Conservation (phyloP, 1,284 basidiomycete genomes). For the Ganoderma lucidum region DNA sequence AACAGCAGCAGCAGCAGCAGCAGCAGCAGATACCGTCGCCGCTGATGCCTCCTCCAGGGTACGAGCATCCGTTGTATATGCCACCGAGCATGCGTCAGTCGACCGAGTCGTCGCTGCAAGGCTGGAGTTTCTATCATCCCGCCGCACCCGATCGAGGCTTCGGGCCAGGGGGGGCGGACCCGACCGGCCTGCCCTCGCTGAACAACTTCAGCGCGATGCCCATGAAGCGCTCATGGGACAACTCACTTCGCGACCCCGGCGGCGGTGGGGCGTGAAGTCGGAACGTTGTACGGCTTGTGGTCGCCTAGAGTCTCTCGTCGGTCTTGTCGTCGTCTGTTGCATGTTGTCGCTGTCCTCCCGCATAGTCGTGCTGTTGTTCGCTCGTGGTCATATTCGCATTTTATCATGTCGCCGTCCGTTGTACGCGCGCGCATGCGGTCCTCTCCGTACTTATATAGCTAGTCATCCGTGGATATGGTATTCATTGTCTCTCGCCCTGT, state of each 20-base stretch:
- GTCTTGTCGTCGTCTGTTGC: background rate
- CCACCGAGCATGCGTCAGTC: constrained; percentile 22
- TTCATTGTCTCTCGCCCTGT: background rate
- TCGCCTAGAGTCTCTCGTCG: background rate
- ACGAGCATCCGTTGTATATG: constrained; percentile 5
- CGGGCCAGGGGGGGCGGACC: background rate
- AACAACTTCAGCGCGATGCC: constrained; percentile 16
- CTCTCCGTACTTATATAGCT: background rate
- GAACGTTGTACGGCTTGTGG: background rate
- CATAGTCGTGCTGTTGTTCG: constrained; percentile 13
- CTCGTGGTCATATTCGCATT: background rate
- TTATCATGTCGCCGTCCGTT: background rate
- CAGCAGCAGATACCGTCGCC: constrained; percentile 8
- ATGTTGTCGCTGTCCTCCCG: constrained; percentile 11
- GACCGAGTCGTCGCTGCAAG: constrained; percentile 29
- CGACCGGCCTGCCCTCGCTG: background rate
- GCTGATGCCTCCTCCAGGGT: background rate
- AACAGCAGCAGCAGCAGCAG: constrained; percentile 3
- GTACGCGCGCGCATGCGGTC: background rate
- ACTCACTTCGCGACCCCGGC: constrained; percentile 20
- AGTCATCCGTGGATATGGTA: background rate
- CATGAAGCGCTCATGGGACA: constrained; percentile 30
- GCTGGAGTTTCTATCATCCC: constrained; percentile 27
- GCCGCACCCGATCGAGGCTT: constrained; percentile 7
- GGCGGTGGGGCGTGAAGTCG: constrained; percentile 18